A percentile compares a stretch with the other conserved stretches of the same genome.
These are phyloP conservation scores for Anacardium occidentale DNA, from an alignment of 345 rosid species.

Conservation along the genomic window DNA sequence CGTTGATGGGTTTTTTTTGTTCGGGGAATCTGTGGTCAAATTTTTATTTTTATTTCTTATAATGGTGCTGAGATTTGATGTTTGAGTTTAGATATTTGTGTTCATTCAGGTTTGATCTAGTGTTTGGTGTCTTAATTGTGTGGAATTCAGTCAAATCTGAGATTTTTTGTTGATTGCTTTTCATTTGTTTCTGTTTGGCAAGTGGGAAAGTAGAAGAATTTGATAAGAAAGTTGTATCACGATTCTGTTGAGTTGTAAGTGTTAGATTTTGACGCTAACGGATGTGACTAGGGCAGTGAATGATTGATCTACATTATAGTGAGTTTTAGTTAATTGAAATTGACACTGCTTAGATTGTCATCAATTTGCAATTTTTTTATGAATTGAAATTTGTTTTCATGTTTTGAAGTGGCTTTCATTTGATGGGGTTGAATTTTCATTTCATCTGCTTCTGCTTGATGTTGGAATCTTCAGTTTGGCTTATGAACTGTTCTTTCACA, in stretches of 20 bases:
- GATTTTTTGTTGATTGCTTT: neutral
- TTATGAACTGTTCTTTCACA: conserved; percentile 24
- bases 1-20: conserved; percentile 4
- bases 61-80: neutral
- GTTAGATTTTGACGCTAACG: neutral
- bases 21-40: conserved; percentile 15
- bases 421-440: conserved; percentile 9
- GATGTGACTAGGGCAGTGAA: neutral
- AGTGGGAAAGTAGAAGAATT: neutral
- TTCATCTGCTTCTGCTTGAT: conserved; percentile 38
- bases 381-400: conserved; percentile 8
- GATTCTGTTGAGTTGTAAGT: conserved; percentile 5
- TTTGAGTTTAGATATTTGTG: neutral
- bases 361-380: conserved; percentile 4
- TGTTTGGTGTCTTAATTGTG: conserved; percentile 10
- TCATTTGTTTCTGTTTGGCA: conserved; percentile 23
- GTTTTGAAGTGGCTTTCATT: conserved; percentile 4
- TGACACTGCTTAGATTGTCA: neutral
- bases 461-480: neutral
- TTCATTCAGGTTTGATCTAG: conserved; percentile 22
- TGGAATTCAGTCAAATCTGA: conserved; percentile 16
- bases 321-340: conserved; percentile 1
- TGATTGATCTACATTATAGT: neutral
- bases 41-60: neutral
- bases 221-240: neutral